Evolutionary conservation across 345 rosid species (phyloP).

Genomic region (Salix exigua): DNA sequence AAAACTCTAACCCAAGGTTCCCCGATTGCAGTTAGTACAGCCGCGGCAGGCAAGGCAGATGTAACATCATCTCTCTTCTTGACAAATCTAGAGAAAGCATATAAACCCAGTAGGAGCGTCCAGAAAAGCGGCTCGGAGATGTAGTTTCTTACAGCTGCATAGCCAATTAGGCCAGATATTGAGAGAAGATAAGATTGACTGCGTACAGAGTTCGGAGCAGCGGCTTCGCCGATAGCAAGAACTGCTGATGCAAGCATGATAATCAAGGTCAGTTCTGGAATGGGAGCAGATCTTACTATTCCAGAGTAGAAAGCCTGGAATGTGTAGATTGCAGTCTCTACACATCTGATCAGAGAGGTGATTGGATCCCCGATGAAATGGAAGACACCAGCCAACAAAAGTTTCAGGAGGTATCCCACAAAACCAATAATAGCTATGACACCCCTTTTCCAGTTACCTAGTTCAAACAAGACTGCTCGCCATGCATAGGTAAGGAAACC

Average conservation of each 20-base stretch:
- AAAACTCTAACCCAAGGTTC: slow-evolving; percentile 83
- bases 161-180: slow-evolving; percentile 63
- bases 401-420: slow-evolving; percentile 57
- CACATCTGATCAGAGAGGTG: slow-evolving; percentile 46
- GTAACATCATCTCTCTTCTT: slow-evolving; percentile 77
- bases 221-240: slow-evolving; percentile 78
- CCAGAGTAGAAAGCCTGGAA: slow-evolving; percentile 69
- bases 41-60: slow-evolving; percentile 69
- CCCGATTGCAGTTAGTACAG: slow-evolving; percentile 78
- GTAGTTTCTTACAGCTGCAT: slow-evolving; percentile 66
- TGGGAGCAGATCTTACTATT: slow-evolving; percentile 63
- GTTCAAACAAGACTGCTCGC: slow-evolving; percentile 80
- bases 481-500: slow-evolving; percentile 74
- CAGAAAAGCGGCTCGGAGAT: slow-evolving; percentile 79
- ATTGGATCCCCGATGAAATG: slow-evolving; percentile 76
- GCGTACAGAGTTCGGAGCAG: slow-evolving; percentile 53
- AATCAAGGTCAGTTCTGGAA: slow-evolving; percentile 54
- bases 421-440: slow-evolving; percentile 38
- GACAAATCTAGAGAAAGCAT: slow-evolving; percentile 52
- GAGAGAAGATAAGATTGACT: slow-evolving; percentile 63
- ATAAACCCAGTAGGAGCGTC: slow-evolving; percentile 63
- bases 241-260: slow-evolving; percentile 67
- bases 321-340: slow-evolving; percentile 53
- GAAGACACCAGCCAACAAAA: slow-evolving; percentile 60
- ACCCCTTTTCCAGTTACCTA: slow-evolving; percentile 64